Evolutionary conservation across 2,329 filamentous ascomycete genomes (phyloP).

Genomic region (Coniochaeta hoffmannii): DNA sequence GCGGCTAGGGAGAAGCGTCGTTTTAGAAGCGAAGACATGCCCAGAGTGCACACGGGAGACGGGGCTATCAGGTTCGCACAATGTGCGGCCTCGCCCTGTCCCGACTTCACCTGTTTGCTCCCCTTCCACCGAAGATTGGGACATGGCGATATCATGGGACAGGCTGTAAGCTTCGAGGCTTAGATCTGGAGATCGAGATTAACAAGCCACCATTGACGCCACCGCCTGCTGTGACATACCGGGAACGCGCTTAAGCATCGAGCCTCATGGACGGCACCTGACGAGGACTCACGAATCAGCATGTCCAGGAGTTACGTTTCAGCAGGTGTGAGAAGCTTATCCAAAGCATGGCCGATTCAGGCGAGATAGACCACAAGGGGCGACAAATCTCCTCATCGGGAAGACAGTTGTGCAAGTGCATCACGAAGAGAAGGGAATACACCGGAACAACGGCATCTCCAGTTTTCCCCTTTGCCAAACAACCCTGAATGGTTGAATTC

Average conservation of each 20-base stretch:
- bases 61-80: background rate
- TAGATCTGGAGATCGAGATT: background rate
- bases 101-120: background rate
- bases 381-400: background rate
- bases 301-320: background rate
- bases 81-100: background rate
- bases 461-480: background rate
- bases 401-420: background rate
- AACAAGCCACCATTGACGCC: background rate
- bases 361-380: background rate
- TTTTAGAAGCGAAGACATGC: background rate
- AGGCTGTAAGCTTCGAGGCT: background rate
- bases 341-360: background rate
- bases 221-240: background rate
- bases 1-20: background rate
- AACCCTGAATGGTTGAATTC: background rate
- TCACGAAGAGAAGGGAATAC: background rate
- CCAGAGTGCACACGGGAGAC: background rate
- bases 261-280: background rate
- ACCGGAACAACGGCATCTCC: constrained; percentile 1
- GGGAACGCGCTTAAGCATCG: background rate
- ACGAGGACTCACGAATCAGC: background rate
- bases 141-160: background rate
- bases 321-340: background rate
- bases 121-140: background rate